Conservation (phyloP, 1,139 yeast genomes). For the Kurtzmaniella quercitrusa region DNA sequence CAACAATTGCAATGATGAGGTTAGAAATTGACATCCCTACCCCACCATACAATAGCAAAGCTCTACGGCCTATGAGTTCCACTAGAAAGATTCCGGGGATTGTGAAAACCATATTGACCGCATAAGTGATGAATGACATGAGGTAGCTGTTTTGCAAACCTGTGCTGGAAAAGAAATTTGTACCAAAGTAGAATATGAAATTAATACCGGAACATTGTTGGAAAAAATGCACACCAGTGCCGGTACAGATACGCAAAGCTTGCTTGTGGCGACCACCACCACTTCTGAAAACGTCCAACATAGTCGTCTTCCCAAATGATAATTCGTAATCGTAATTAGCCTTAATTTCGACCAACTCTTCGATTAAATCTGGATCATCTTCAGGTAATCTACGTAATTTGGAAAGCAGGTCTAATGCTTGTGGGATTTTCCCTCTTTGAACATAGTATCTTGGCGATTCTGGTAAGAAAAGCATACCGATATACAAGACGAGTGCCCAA, state of each 20-base stretch:
- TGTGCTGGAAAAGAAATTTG: constrained; percentile 61
- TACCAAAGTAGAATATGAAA: constrained; percentile 77
- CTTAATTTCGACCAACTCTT: constrained; percentile 73
- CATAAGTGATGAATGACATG: constrained; percentile 67
- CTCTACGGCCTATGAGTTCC: constrained; percentile 36
- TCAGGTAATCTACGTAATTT: constrained; percentile 39
- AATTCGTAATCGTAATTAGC: constrained; percentile 73
- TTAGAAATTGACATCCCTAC: constrained; percentile 62
- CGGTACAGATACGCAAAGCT: constrained; percentile 59
- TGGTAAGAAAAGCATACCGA: constrained; percentile 67
- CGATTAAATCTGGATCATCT: constrained; percentile 62
- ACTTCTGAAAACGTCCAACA: constrained; percentile 60
- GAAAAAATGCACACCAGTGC: constrained; percentile 63
- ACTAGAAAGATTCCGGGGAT: constrained; percentile 56
- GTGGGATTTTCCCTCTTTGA: constrained; percentile 55
- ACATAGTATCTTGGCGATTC: constrained; percentile 74
- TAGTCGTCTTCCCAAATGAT: constrained; percentile 54
- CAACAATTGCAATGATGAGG: constrained; percentile 62
- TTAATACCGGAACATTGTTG: constrained; percentile 80
- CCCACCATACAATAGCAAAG: constrained; percentile 48
- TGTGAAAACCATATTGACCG: constrained; percentile 66
- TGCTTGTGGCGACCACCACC: constrained; percentile 68
- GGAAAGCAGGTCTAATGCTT: constrained; percentile 47
- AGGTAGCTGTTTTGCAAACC: constrained; percentile 59
- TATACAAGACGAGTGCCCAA: constrained; percentile 57